Evolutionary conservation across 129 eudicot genomes (phyloP).

Genomic region (Glebionis coronaria): DNA sequence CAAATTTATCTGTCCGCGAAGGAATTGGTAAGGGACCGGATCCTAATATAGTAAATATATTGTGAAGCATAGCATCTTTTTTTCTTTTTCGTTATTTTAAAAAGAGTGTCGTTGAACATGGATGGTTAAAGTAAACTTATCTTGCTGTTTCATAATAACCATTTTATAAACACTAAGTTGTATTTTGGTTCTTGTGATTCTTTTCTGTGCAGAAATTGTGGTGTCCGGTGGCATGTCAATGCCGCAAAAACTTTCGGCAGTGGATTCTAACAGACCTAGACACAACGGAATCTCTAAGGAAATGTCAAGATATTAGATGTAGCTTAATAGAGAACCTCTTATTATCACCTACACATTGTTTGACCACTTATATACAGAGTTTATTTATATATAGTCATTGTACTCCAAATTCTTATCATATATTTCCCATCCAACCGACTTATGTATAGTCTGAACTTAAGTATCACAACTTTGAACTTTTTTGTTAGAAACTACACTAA

Average conservation of each 20-base stretch:
- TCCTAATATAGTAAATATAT: not conserved
- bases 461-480: not conserved
- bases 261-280: slow-evolving; percentile 63
- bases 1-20: slow-evolving; percentile 85
- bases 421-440: not conserved
- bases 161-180: not conserved
- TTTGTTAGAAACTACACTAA: not conserved
- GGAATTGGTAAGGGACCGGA: slow-evolving; percentile 61
- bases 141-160: not conserved
- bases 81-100: not conserved
- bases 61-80: not conserved
- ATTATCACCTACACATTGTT: slow-evolving; percentile 2
- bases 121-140: too few relatives aligned
- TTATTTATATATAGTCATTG: slow-evolving; percentile 5
- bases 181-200: not conserved
- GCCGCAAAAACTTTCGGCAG: slow-evolving; percentile 79
- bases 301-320: slow-evolving; percentile 30
- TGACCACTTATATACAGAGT: slow-evolving; percentile 1
- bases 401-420: not conserved
- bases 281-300: slow-evolving; percentile 41
- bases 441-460: not conserved
- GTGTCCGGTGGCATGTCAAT: slow-evolving; percentile 99
- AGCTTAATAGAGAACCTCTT: not conserved
- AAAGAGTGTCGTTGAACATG: too few relatives aligned
- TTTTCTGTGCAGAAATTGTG: slow-evolving; percentile 73